Base-by-base conservation (phyloP, 2,329 filamentous ascomycete species). In the Cryphonectria carpinicola region DNA sequence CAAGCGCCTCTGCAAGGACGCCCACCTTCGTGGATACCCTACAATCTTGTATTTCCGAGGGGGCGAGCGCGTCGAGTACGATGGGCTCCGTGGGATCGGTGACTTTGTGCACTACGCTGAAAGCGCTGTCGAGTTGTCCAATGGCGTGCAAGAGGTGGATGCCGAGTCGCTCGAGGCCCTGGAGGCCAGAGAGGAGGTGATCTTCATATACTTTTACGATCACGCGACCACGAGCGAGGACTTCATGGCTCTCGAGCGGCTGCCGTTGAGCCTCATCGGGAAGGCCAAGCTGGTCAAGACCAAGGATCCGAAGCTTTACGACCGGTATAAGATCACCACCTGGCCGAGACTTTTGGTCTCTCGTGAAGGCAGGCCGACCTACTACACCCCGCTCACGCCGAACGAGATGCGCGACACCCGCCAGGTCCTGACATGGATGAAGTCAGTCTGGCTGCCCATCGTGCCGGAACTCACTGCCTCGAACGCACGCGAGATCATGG, bases 171-270 rank as follows among this genome's bases (percentile, higher is more conserved):
- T 99, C 78, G 90, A 92, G 79, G 90, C 90, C 73, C 84, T 99
- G 76, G 95, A 99, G 80, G 88, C 96, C 84, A 95, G 92, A 73
- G 94, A 98, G 76, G 95, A 98, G 72, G 96, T 99, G 73, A 92
- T 98, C 68, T 99, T 99, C 81, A 84, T 97, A 75, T 99, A 98
- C 84, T 97, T 98, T 81, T 99, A 98, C 81, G 96, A 99, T 79
- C 91, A 97, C 76, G 96, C 96, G 17, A 98, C 95, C 1, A 97
- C 94, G 0, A 90, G 86, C 60, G 96, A 99, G 81, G 96, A 99
- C 78, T 97, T 99, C 78, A 86, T 87, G 76, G 95, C 95, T 32
- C 84, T 99, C 60, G 94, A 98, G 73, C 90, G 94, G 54, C 84
- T 99, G 43, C 93, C 94, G 22, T 86, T 98, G 68, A 95, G 90